phyloP scores from a whole-genome alignment of 306 rosid genomes.

The Delonix regia region DNA sequence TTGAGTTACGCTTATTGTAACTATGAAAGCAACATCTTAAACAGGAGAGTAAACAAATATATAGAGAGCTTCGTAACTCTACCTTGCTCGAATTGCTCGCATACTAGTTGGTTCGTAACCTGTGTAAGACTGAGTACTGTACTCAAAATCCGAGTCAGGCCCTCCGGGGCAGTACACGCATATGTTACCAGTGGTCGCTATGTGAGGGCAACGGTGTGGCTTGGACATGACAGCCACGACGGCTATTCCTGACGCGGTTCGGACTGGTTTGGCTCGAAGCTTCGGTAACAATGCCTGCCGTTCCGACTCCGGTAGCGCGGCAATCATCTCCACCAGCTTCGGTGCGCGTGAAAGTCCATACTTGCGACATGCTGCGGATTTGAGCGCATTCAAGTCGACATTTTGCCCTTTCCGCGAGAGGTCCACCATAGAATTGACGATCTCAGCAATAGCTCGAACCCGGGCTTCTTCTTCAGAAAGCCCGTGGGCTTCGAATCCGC shows the following conservation, averaged over 20 bases:
- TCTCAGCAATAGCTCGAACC: conserved; percentile 93
- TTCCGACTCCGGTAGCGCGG: conserved; percentile 86
- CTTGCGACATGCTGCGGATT: conserved; percentile 93
- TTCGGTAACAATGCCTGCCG: conserved; percentile 85
- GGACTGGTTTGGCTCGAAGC: conserved; percentile 95
- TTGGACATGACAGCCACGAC: conserved; percentile 98
- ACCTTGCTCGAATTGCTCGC: conserved; percentile 99
- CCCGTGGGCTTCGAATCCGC: conserved; percentile 87
- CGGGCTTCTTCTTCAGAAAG: conserved; percentile 89
- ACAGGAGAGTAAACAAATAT: neutral
- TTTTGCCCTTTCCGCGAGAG: conserved; percentile 82
- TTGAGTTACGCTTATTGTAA: neutral
- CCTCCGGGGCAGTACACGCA: conserved; percentile 98
- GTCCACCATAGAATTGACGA: conserved; percentile 88
- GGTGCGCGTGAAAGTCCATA: conserved; percentile 96
- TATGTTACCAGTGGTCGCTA: conserved; percentile 92
- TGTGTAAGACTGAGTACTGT: conserved; percentile 95
- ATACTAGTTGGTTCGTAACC: conserved; percentile 99
- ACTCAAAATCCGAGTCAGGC: conserved; percentile 96
- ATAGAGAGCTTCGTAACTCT: neutral
- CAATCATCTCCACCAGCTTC: conserved; percentile 96
- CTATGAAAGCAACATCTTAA: neutral
- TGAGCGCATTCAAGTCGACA: conserved; percentile 89
- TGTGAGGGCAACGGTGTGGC: conserved; percentile 97
- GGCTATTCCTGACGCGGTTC: conserved; percentile 94